Conservation (phyloP, 257 asterid genomes). For the Solanum habrochaites region DNA sequence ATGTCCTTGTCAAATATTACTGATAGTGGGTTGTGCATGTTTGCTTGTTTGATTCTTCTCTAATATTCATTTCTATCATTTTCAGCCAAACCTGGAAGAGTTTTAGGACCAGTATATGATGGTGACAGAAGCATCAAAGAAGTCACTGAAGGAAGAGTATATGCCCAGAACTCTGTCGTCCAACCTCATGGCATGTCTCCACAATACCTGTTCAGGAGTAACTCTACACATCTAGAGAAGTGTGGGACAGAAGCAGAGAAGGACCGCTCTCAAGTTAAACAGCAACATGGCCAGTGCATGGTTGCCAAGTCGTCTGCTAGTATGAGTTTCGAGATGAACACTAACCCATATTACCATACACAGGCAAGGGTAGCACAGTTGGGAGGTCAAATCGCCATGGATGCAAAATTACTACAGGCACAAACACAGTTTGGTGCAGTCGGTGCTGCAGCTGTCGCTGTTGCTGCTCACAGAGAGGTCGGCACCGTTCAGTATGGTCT, state of each 20-base stretch:
- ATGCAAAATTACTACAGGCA: constrained; percentile 61
- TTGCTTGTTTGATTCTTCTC: neutral
- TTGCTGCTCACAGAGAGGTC: constrained; percentile 54
- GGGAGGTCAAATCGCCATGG: constrained; percentile 41
- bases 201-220: constrained; percentile 20
- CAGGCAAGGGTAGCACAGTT: constrained; percentile 35
- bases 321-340: constrained; percentile 21
- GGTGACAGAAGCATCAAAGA: neutral
- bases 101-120: constrained; percentile 42
- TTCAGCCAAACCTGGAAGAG: constrained; percentile 52
- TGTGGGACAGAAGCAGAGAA: constrained; percentile 13
- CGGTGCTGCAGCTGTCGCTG: constrained; percentile 55
- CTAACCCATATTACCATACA: constrained; percentile 39
- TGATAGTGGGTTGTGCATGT: neutral
- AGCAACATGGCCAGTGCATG: constrained; percentile 14
- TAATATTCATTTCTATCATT: neutral
- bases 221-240: constrained; percentile 30
- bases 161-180: constrained; percentile 22
- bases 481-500: constrained; percentile 58
- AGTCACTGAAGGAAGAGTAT: constrained; percentile 14
- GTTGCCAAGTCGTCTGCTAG: constrained; percentile 2
- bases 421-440: constrained; percentile 56
- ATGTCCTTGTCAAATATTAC: neutral
- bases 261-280: constrained; percentile 29
- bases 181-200: constrained; percentile 37